These are phyloP conservation scores for Hordeum vulgare DNA, from an alignment of 176 grass and related monocot genomes.

Conservation along the genomic window MorexV3_pseudomolecules_assembly NC_058518.1:511175885-511176384, in stretches of 20 bases:
- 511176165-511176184: not conserved
- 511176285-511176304: slow-evolving; percentile 12
- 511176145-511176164: slow-evolving; percentile 53
- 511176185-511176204: not conserved
- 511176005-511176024: slow-evolving; percentile 38
- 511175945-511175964: slow-evolving; percentile 17
- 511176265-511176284: slow-evolving; percentile 17
- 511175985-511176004: slow-evolving; percentile 55
- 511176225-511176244: not conserved
- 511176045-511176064: not conserved
- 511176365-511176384: not conserved
- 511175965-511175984: slow-evolving; percentile 42
- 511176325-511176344: not conserved
- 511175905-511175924: not conserved
- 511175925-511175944: not conserved
- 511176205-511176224: not conserved
- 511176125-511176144: slow-evolving; percentile 52
- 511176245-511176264: slow-evolving; percentile 1
- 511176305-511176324: not conserved
- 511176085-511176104: slow-evolving; percentile 24
- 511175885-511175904: slow-evolving; percentile 3
- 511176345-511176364: not conserved
- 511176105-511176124: slow-evolving; percentile 54
- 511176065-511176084: slow-evolving; percentile 7
- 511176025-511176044: not conserved